A percentile compares a stretch with the other conserved stretches of the same genome.
These are phyloP conservation scores for Lipomyces spencermartinsiae DNA, from an alignment of 805 yeast genomes.

Conservation along the genomic window DNA sequence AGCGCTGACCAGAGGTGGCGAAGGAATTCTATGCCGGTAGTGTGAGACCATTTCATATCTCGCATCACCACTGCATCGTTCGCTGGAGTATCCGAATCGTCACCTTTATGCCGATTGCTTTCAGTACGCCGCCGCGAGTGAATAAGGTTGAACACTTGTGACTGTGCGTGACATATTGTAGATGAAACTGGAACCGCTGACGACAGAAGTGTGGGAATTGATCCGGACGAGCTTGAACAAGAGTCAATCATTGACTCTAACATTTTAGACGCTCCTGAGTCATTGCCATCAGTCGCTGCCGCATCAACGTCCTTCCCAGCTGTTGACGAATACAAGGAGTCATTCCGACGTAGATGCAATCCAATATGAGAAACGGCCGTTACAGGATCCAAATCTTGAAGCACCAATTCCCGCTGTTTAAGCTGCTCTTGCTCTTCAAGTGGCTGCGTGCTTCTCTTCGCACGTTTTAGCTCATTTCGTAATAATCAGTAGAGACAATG, in stretches of 20 bases:
- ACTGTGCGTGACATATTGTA: conserved; percentile 21
- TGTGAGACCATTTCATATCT: conserved; percentile 64
- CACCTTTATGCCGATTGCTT: conserved; percentile 23
- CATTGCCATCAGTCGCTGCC: background rate
- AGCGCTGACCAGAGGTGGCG: conserved; percentile 76
- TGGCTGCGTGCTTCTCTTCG: conserved; percentile 37
- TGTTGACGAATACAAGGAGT: conserved; percentile 7
- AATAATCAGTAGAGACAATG: conserved; percentile 44
- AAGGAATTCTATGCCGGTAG: conserved; percentile 75
- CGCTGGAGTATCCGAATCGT: conserved; percentile 42
- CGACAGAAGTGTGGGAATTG: conserved; percentile 13
- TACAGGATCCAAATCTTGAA: conserved; percentile 27
- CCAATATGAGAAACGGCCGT: conserved; percentile 21
- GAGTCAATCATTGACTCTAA: conserved; percentile 3
- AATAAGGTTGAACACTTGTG: conserved; percentile 29
- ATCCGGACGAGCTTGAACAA: conserved; percentile 13
- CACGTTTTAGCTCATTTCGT: conserved; percentile 7
- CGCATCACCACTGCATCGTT: conserved; percentile 49
- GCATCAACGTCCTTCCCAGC: background rate
- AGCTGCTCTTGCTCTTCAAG: conserved; percentile 40
- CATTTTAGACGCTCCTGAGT: background rate
- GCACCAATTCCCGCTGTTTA: conserved; percentile 25
- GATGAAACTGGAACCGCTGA: conserved; percentile 13
- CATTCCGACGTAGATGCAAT: conserved; percentile 31
- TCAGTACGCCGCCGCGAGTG: conserved; percentile 37